phyloP scores from a whole-genome alignment of 805 yeast species.

The Zygosaccharomyces siamensis region DNA sequence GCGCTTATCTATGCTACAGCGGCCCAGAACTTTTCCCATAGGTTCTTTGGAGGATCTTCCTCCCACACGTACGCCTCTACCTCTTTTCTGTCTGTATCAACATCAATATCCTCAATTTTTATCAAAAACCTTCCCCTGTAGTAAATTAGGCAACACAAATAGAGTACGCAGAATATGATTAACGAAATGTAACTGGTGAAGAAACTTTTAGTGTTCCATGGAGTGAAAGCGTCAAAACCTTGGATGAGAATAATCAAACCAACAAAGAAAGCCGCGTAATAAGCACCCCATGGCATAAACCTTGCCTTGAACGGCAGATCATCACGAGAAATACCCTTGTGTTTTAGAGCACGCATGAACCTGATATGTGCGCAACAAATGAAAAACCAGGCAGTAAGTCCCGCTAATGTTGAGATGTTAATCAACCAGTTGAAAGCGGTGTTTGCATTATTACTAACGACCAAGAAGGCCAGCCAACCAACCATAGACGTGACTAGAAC shows the following conservation, averaged over 20 bases:
- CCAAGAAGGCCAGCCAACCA: constrained; percentile 57
- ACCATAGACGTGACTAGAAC: constrained; percentile 51
- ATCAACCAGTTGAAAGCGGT: constrained; percentile 62
- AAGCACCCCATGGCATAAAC: constrained; percentile 60
- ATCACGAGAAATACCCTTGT: constrained; percentile 58
- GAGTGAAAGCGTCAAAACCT: constrained; percentile 61
- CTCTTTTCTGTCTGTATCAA: constrained; percentile 58
- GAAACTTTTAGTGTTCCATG: constrained; percentile 47
- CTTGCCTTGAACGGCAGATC: constrained; percentile 63
- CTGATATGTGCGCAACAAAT: constrained; percentile 56
- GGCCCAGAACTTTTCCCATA: constrained; percentile 54
- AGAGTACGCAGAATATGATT: constrained; percentile 47
- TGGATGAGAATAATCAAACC: constrained; percentile 60
- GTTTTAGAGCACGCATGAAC: constrained; percentile 55
- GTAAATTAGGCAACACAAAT: constrained; percentile 47
- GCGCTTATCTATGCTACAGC: constrained; percentile 22
- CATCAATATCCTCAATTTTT: constrained; percentile 55
- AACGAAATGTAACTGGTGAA: constrained; percentile 63
- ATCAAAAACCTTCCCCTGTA: constrained; percentile 45
- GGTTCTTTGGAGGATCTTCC: constrained; percentile 44
- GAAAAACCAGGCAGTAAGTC: constrained; percentile 63
- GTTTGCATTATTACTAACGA: constrained; percentile 44
- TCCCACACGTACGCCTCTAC: constrained; percentile 54
- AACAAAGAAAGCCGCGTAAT: constrained; percentile 51
- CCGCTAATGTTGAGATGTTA: constrained; percentile 62